These are phyloP conservation scores for Panicum virgatum DNA, from an alignment of 202 grass and related monocot species.

Conservation along the genomic window DNA sequence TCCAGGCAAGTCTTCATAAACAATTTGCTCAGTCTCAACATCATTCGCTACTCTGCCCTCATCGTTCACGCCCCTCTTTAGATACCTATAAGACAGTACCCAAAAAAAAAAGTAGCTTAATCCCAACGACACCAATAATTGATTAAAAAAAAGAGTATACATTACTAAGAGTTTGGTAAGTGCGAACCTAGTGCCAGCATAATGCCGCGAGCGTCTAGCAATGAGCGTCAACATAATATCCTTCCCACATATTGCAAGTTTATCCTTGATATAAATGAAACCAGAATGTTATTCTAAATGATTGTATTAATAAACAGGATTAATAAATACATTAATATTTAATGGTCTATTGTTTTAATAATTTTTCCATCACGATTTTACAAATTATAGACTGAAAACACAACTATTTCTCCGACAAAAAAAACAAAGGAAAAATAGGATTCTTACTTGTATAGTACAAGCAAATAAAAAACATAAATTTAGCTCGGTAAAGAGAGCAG, in stretches of 20 bases:
- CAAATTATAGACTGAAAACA: not conserved
- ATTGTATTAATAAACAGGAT: constrained; percentile 20
- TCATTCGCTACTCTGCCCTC: constrained; percentile 96
- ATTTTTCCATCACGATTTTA: constrained; percentile 23
- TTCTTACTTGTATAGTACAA: constrained; percentile 10
- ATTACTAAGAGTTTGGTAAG: constrained; percentile 16
- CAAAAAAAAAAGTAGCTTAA: constrained; percentile 17
- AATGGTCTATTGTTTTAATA: not conserved
- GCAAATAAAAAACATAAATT: constrained; percentile 18
- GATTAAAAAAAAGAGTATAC: constrained; percentile 19
- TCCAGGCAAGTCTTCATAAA: constrained; percentile 65
- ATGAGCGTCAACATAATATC: constrained; percentile 83
- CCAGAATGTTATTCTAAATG: constrained; percentile 30
- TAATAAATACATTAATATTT: constrained; percentile 16
- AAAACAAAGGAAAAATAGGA: not conserved
- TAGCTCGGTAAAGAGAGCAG: constrained; percentile 9
- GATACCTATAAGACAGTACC: constrained; percentile 56
- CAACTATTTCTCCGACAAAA: not conserved
- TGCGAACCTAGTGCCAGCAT: constrained; percentile 73
- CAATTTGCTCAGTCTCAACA: constrained; percentile 98
- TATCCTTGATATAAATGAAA: constrained; percentile 54
- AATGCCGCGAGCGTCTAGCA: constrained; percentile 83
- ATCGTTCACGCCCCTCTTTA: constrained; percentile 91
- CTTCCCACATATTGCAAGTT: constrained; percentile 65
- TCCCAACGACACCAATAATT: constrained; percentile 7